These are phyloP conservation scores for Colletotrichum neosansevieriae DNA, from an alignment of 2,329 filamentous ascomycete genomes.

Conservation along the genomic window DNA sequence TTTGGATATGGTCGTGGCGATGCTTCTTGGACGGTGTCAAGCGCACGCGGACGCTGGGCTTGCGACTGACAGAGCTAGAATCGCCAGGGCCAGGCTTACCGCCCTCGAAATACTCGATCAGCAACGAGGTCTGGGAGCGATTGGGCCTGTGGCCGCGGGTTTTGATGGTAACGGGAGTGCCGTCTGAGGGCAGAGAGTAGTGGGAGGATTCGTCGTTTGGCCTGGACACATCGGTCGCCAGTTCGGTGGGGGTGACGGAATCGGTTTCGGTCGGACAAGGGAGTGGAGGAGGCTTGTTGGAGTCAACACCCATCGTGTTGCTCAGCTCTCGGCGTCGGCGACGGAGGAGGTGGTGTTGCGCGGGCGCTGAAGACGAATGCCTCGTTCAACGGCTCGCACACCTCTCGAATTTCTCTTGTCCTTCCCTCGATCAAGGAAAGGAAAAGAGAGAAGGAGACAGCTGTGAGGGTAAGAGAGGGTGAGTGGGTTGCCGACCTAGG, in stretches of 20 bases:
- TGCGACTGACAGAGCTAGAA: conserved; percentile 69
- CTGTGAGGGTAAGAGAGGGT: conserved; percentile 8
- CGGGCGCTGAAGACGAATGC: conserved; percentile 34
- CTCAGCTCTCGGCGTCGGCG: conserved; percentile 37
- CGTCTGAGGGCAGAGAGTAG: conserved; percentile 87
- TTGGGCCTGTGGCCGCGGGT: conserved; percentile 73
- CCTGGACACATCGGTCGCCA: conserved; percentile 76
- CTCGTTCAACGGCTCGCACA: conserved; percentile 39
- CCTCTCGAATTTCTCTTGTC: conserved; percentile 32
- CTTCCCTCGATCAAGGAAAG: conserved; percentile 37
- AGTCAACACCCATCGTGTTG: conserved; percentile 67
- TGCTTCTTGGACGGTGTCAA: conserved; percentile 82
- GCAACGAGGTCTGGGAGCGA: conserved; percentile 86
- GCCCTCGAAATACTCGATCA: conserved; percentile 96
- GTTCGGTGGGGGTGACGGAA: conserved; percentile 72
- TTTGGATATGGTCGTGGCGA: conserved; percentile 83
- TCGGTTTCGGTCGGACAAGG: conserved; percentile 84
- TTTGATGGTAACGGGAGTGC: conserved; percentile 90
- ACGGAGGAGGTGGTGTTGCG: conserved; percentile 31
- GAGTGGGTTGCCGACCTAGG: conserved; percentile 38
- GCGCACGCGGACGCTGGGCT: conserved; percentile 83
- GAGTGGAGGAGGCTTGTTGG: conserved; percentile 72
- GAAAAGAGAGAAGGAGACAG: conserved; percentile 24
- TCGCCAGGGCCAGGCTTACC: conserved; percentile 66
- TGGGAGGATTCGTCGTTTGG: conserved; percentile 78